Percentiles rank a stretch among this genome's conserved stretches.
Evolutionary conservation across 106 monocot genomes (phyloP).

Genomic region (Iris macrosiphon): DNA sequence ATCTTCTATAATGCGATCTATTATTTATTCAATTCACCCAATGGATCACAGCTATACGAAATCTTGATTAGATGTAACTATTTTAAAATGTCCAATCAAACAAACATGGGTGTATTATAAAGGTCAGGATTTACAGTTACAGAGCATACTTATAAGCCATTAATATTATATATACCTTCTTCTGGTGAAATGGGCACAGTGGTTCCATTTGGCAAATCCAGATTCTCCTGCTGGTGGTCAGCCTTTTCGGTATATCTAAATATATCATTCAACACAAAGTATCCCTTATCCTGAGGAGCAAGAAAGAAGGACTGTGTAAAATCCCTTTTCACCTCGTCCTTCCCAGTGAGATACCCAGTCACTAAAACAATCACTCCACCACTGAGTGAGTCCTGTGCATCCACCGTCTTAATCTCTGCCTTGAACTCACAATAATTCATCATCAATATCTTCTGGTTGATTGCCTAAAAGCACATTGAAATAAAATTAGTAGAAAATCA

Average conservation of each 20-base stretch:
- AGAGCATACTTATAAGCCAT: no score
- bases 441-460: constrained; percentile 66
- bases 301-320: constrained; percentile 79
- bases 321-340: constrained; percentile 46
- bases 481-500: no score
- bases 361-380: constrained; percentile 68
- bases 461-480: constrained; percentile 57
- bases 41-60: no score
- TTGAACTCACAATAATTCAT: constrained; percentile 37
- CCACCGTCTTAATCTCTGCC: constrained; percentile 62
- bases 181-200: constrained; percentile 10
- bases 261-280: constrained; percentile 73
- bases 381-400: constrained; percentile 52
- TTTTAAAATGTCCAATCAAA: no score
- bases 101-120: no score
- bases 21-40: no score
- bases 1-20: no score
- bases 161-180: constrained; percentile 35
- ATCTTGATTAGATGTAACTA: no score
- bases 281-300: constrained; percentile 66
- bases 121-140: no score
- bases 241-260: constrained; percentile 46
- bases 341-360: constrained; percentile 53
- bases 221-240: constrained; percentile 7
- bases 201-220: constrained; percentile 13